These are phyloP conservation scores for Pyrus hybrid DNA, from an alignment of 331 rosid species.

Conservation along the genomic window DNA sequence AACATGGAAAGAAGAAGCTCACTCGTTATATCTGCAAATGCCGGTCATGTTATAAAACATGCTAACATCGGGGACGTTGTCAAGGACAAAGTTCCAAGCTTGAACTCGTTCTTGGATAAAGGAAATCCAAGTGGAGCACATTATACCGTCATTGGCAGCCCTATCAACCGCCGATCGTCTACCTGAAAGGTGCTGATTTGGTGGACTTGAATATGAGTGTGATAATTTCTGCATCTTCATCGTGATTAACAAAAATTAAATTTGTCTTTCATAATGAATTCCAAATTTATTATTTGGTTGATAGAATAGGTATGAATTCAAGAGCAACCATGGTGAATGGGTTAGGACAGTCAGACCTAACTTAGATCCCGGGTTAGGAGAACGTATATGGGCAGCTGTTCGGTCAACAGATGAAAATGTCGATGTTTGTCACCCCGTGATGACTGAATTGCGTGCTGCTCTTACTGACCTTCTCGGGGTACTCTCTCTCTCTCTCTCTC, in stretches of 20 bases:
- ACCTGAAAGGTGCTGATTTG: constrained; percentile 50
- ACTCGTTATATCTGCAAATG: not conserved
- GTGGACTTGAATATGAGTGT: not conserved
- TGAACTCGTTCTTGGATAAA: constrained; percentile 44
- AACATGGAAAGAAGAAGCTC: not conserved
- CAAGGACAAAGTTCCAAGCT: constrained; percentile 55
- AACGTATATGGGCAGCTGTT: constrained; percentile 56
- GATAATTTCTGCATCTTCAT: constrained; percentile 5
- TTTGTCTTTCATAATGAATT: not conserved
- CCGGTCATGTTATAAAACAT: constrained; percentile 55
- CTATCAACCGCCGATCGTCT: constrained; percentile 64
- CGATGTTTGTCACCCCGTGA: constrained; percentile 39
- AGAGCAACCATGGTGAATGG: constrained; percentile 83
- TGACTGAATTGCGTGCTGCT: constrained; percentile 50
- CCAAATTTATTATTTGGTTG: constrained; percentile 5
- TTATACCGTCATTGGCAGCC: constrained; percentile 73
- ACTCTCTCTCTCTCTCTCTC: constrained; percentile 26
- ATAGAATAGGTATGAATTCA: constrained; percentile 61
- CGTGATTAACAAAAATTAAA: constrained; percentile 1
- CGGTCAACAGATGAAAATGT: constrained; percentile 40
- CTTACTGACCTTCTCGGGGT: constrained; percentile 83
- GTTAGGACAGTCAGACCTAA: constrained; percentile 51
- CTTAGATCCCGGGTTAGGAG: constrained; percentile 77
- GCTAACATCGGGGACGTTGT: constrained; percentile 60
- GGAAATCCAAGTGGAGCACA: constrained; percentile 34